Conservation (phyloP, 2,329 filamentous ascomycete species). For the Exophiala dermatitidis region DNA sequence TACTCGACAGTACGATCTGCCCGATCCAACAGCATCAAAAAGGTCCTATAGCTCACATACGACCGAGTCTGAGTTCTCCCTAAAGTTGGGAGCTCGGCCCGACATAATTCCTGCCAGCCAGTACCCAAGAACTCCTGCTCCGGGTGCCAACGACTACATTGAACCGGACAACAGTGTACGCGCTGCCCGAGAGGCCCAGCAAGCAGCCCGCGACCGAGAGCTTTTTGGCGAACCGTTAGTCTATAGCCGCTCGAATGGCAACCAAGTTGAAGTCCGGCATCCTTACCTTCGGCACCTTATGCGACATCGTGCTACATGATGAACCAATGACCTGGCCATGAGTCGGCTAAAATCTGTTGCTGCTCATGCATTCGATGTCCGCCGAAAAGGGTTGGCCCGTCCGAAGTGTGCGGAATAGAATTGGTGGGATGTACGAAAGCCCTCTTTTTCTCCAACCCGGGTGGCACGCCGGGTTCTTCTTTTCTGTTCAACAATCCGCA, state of each 20-base stretch:
- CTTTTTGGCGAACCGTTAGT: neutral
- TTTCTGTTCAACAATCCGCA: too few relatives aligned
- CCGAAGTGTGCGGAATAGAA: too few relatives aligned
- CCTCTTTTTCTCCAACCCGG: too few relatives aligned
- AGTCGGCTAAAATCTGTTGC: too few relatives aligned
- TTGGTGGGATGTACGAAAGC: too few relatives aligned
- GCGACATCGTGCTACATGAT: too few relatives aligned
- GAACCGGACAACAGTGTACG: conserved; percentile 10
- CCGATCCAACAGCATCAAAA: conserved; percentile 10
- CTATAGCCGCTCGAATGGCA: conserved; percentile 8
- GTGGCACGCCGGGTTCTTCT: too few relatives aligned
- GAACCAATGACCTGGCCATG: too few relatives aligned
- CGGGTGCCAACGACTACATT: conserved; percentile 8
- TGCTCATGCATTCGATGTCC: too few relatives aligned
- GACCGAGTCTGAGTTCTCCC: conserved; percentile 1
- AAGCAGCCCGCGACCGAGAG: neutral
- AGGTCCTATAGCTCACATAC: conserved; percentile 10
- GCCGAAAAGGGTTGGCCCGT: too few relatives aligned
- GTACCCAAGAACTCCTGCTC: neutral
- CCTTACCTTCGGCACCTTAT: too few relatives aligned
- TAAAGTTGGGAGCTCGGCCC: conserved; percentile 19
- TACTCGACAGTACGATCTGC: conserved; percentile 8
- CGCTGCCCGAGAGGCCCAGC: conserved; percentile 5
- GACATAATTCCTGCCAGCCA: neutral
- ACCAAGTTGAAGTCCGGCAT: neutral